Base-by-base conservation (phyloP, 2,329 filamentous ascomycete species). In the Microcyclospora tardicrescens region DNA sequence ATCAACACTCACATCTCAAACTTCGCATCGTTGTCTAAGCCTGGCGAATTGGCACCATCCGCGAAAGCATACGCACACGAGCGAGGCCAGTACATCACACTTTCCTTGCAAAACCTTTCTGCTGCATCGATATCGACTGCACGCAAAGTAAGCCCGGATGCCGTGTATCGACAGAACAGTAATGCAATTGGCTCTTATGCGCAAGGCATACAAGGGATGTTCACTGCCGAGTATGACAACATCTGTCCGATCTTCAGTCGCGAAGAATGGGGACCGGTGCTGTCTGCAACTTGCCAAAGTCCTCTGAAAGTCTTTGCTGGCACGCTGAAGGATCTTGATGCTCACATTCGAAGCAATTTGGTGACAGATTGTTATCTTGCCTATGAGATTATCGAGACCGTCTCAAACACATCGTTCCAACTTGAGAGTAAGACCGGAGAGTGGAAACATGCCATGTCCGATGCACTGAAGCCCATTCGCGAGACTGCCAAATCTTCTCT, bases 111-210 rank as follows among this genome's bases (percentile, higher is more conserved):
- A 43, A 96, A 93, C 57, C 69, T 96, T 34, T 84, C 91, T 2
- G 78, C 84, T 31, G 89, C 89, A 12, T 93, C 86, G 27, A 57
- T 69, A 68, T 93, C 58, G 80, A 85, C 67, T 80, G 86, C 35
- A 72, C 82, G 61, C 15, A 85, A 84, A 62, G 78, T 78, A 38
- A 66, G 69, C 11, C 72, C 80, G 1, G 84, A 89, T 57, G 83
- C 84, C 2, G 75, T 93, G 9, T 98, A 98, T 60, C 78, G 79
- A 42, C 73, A 83, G 42, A 89, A 87, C 11, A 91, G 84, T 15
- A 96, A 91, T 59, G 89, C 86, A 4, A 93, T 98, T 42, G 79
- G 81, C 2, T 85, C 81, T 28, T 98, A 98, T 57, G 82, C 85
- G 0, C 79, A 81, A 53, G 84, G 81, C 0, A 77, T 98, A 63